phyloP scores from a whole-genome alignment of 495 filamentous ascomycete genomes.

The Talaromyces thailandensis region DNA sequence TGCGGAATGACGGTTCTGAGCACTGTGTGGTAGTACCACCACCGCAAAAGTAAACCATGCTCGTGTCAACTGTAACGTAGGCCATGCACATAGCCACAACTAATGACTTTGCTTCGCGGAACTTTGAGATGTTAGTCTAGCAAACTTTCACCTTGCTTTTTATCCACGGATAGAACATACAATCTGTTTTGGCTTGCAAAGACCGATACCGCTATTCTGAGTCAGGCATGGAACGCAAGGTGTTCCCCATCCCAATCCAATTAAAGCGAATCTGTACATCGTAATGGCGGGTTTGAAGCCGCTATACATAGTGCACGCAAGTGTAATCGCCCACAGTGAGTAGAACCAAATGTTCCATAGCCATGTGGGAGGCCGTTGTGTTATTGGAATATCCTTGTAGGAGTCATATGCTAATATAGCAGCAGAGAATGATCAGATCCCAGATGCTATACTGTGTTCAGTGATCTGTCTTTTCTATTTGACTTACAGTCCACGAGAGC shows the following conservation, averaged over 20 bases:
- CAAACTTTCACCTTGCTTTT: neutral
- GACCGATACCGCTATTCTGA: neutral
- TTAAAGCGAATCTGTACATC: neutral
- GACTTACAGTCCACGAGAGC: neutral
- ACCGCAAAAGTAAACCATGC: neutral
- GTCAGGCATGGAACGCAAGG: neutral
- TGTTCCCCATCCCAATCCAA: neutral
- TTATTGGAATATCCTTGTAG: neutral
- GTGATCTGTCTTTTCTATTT: neutral
- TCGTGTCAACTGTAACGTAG: neutral
- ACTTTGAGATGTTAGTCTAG: neutral
- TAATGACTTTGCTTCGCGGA: neutral
- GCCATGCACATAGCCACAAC: neutral
- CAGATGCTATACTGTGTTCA: neutral
- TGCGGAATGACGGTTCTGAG: neutral
- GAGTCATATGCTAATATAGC: neutral
- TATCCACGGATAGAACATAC: neutral
- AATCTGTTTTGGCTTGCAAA: neutral
- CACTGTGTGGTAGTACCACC: neutral
- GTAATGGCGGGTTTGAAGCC: neutral
- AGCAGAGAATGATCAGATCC: neutral
- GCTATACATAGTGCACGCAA: neutral
- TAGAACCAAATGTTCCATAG: neutral
- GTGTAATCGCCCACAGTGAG: neutral
- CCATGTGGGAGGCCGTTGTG: neutral